Base-by-base conservation (phyloP, 345 rosid species). In the Anastatica hierochuntica region DNA sequence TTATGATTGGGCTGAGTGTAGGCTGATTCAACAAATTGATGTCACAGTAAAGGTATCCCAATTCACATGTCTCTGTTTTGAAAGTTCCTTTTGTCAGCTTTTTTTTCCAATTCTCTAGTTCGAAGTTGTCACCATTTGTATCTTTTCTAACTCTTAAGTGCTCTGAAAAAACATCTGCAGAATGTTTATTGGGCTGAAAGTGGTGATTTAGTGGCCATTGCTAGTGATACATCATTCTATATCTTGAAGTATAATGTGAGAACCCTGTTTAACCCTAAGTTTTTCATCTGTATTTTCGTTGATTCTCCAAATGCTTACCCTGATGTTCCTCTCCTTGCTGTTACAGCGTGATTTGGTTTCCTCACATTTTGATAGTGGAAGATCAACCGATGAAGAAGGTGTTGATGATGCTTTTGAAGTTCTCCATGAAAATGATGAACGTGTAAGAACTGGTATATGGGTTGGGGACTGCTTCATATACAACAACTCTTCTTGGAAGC, bases 401-500 rank as follows among this genome's bases (percentile, higher is more conserved):
- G 90, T 94, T 58, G 99, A 94, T 70, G 95, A 94, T 79, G 95
- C 99, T 37, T 94, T 94, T 71, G 99, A 88, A 72, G 92, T 94
- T 69, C 97, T 94, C 41, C 94, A 88, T 82, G 97, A 94, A 70
- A 79, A 80, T 64, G 90, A 83, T 77, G 99, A 94, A 68, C 97
- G 99, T 65, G 95, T 85, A 46, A 83, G 96, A 73, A 94, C 99
- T 38, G 99, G 99, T 56, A 58, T 88, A 37, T 94, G 97, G 99
- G 99, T 94, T 72, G 99, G 97, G 59, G 99, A 94, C 71, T 94
- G 99, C 77, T 94, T 94, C 68, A 94, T 94, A 64, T 94, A 88
- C 76, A 94, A 82, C 76, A 94, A 94, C 73, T 79, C 97, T 44
- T 75, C 97, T 8, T 88, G 95, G 97, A 88, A 96, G 65, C 97